phyloP scores from a whole-genome alignment of 2,329 filamentous ascomycete species.

The Monilinia vaccinii-corymbosi region DNA sequence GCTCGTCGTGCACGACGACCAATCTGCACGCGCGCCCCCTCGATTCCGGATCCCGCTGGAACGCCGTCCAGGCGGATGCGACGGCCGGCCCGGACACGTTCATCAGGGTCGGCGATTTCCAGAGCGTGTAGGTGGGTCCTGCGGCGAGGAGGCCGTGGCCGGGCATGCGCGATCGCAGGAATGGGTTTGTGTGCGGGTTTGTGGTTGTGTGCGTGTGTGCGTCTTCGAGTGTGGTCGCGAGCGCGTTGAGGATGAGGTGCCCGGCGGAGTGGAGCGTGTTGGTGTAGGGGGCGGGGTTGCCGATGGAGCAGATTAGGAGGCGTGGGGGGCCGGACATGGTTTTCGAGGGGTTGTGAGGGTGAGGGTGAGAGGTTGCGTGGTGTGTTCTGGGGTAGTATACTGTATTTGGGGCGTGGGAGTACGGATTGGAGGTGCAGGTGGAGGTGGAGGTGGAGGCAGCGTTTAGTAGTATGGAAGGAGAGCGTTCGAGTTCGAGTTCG shows the following conservation, averaged over 20 bases:
- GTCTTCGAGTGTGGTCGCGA: conserved; percentile 32
- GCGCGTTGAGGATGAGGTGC: conserved; percentile 61
- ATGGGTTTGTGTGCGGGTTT: no score
- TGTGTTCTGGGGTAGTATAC: no score
- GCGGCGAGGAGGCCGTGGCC: conserved; percentile 42
- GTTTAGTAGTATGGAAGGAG: not conserved
- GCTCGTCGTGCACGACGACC: conserved; percentile 80
- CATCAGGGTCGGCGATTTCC: conserved; percentile 73
- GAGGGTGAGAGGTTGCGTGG: not conserved
- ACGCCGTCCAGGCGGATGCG: conserved; percentile 52
- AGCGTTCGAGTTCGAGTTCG: not conserved
- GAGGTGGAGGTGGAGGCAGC: not conserved
- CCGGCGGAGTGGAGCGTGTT: conserved; percentile 81
- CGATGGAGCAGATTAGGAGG: conserved; percentile 77
- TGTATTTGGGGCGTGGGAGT: no score
- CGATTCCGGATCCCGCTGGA: conserved; percentile 36
- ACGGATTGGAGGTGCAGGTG: no score
- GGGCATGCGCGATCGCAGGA: conserved; percentile 37
- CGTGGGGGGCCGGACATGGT: conserved; percentile 30
- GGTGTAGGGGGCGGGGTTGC: conserved; percentile 69
- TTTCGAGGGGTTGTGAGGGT: not conserved
- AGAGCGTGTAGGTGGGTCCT: conserved; percentile 51
- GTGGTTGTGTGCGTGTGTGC: no score
- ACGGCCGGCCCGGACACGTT: conserved; percentile 73
- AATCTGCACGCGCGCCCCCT: conserved; percentile 45